phyloP scores from a whole-genome alignment of 106 monocot genomes.

The Posidonia australis region DNA sequence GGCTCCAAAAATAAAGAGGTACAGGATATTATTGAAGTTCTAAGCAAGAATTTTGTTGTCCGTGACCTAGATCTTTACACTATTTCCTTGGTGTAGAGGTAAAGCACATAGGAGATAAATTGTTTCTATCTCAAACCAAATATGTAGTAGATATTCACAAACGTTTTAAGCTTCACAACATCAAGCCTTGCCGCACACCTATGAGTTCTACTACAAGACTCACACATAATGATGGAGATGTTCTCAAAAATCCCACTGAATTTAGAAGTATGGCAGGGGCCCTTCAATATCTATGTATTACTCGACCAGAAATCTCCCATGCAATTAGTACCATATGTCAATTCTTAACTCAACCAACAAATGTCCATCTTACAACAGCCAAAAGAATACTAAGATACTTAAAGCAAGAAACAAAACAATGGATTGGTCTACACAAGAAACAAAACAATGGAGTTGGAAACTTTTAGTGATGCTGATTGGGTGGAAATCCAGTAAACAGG shows the following conservation, averaged over 20 bases:
- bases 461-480: background rate
- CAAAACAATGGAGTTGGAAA: too few relatives aligned
- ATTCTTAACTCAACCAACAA: background rate
- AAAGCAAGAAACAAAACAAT: background rate
- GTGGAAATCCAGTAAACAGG: background rate
- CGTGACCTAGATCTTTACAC: background rate
- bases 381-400: background rate
- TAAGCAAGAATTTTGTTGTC: too few relatives aligned
- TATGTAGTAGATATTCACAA: background rate
- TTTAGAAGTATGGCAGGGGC: background rate
- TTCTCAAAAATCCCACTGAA: background rate
- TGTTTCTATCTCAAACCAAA: background rate
- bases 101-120: background rate
- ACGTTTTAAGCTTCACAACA: background rate
- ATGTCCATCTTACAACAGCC: background rate
- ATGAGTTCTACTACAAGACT: background rate
- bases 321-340: too few relatives aligned
- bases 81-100: background rate
- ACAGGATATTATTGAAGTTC: too few relatives aligned
- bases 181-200: background rate
- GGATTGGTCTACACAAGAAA: background rate
- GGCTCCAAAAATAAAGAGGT: too few relatives aligned
- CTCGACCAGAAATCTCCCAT: background rate
- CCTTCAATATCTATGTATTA: background rate
- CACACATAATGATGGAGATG: background rate